Base-by-base conservation (phyloP, 345 rosid species). In the Erysimum cheiranthoides region DNA sequence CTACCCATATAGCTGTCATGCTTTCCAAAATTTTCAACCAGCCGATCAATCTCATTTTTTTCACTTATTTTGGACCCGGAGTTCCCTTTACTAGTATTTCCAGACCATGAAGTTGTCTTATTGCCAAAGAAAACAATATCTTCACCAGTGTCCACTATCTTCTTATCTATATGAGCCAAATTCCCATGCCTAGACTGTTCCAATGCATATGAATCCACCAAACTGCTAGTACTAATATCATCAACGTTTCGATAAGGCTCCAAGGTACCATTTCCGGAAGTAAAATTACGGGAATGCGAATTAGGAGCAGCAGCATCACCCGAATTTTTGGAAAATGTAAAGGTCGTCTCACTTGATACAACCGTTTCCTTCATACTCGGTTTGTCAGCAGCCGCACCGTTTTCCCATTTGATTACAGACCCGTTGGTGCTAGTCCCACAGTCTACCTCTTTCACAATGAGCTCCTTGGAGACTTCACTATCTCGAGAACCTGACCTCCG, bases 371-470 rank as follows among this genome's bases (percentile, higher is more conserved):
- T 83, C 64, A 82, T 88, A 46, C 68, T 82, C 40, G 69, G 73
- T 50, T 88, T 90, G 53, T 82, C 87, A 43, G 70, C 42, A 52
- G 85, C 73, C 60, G 68, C 70, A 67, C 84, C 71, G 58, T 78
- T 84, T 68, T 78, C 84, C 86, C 88, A 86, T 79, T 82, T 86
- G 84, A 74, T 78, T 34, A 88, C 94, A 71, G 86, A 80, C 10
- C 89, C 91, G 66, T 86, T 89, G 56, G 85, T 83, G 47, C 78
- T 84, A 52, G 88, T 81, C 56, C 97, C 91, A 72, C 83, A 92
- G 79, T 90, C 96, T 50, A 96, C 83, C 73, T 96, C 99, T 79
- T 91, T 96, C 61, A 96, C 91, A 79, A 96, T 81, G 42, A 93
- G 92, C 83, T 96, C 99, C 70, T 85, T 82, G 10, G 93, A 89